A percentile compares a stretch with the other conserved stretches of the same genome.
phyloP scores from a whole-genome alignment of 2,329 filamentous ascomycete genomes.

The Beauveria asiatica region DNA sequence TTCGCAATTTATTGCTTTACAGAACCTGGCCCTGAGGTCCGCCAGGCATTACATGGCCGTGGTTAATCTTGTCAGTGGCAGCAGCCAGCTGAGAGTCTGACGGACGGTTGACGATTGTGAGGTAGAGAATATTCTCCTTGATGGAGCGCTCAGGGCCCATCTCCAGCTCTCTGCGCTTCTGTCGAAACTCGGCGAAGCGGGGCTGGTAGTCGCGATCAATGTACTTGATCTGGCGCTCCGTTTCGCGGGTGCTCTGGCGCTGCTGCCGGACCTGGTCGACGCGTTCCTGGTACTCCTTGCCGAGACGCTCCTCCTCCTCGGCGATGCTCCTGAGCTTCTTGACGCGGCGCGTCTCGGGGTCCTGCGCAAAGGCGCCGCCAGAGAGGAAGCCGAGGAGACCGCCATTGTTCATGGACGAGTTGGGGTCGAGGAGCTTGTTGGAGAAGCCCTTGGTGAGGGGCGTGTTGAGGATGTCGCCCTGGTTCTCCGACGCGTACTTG shows the following conservation, averaged over 20 bases:
- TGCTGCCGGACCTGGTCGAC: slow-evolving; percentile 9
- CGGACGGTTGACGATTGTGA: slow-evolving; percentile 12
- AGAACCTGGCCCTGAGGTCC: slow-evolving; percentile 3
- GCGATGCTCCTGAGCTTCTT: slow-evolving; percentile 8
- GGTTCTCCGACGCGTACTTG: slow-evolving; percentile 12
- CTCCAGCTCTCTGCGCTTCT: slow-evolving; percentile 10
- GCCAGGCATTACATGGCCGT: slow-evolving; percentile 1
- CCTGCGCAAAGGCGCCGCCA: slow-evolving; percentile 9
- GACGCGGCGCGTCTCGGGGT: slow-evolving; percentile 8
- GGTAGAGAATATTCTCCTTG: slow-evolving; percentile 12
- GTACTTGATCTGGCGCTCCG: slow-evolving; percentile 11
- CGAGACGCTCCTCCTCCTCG: slow-evolving; percentile 9
- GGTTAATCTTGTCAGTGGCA: slow-evolving; percentile 10
- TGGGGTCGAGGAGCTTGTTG: slow-evolving; percentile 20
- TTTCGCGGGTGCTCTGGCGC: slow-evolving; percentile 10
- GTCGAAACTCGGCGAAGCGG: slow-evolving; percentile 9
- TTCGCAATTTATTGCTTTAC: not conserved
- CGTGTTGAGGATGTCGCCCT: slow-evolving; percentile 12
- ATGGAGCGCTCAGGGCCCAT: slow-evolving; percentile 10
- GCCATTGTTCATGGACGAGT: slow-evolving; percentile 17
- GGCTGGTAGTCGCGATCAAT: slow-evolving; percentile 11
- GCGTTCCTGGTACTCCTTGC: slow-evolving; percentile 11
- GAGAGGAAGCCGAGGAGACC: slow-evolving; percentile 11
- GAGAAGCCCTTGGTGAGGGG: slow-evolving; percentile 17
- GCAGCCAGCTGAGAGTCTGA: slow-evolving; percentile 11